Percentiles rank a stretch among this genome's conserved stretches.
These are phyloP conservation scores for Pleurotus eryngii DNA, from an alignment of 768 basidiomycete species.

Conservation along the genomic window DNA sequence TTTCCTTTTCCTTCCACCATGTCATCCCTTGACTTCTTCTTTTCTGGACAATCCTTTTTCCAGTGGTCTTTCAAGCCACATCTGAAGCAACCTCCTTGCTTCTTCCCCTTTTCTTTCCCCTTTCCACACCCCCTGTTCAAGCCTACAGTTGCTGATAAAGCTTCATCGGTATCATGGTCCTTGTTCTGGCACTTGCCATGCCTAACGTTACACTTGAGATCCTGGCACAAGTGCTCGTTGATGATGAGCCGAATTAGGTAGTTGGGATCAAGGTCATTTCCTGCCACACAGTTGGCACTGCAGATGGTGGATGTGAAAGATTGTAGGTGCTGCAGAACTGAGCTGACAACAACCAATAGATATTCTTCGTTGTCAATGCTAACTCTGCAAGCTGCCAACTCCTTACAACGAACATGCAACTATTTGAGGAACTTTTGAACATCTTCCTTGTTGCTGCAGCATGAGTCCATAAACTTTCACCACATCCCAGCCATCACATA, in stretches of 20 bases:
- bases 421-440: constrained; percentile 10
- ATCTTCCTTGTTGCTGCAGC: not conserved
- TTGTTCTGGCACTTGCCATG: not conserved
- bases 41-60: constrained; percentile 11
- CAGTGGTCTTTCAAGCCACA: constrained; percentile 25
- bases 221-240: not conserved
- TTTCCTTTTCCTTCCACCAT: not conserved
- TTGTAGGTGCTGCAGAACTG: not conserved
- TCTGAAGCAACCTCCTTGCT: constrained; percentile 18
- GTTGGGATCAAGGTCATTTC: no score
- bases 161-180: not conserved
- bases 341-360: constrained; percentile 5
- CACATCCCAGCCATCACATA: not conserved
- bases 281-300: no score
- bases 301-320: not conserved
- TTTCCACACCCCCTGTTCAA: not conserved
- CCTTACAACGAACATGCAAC: not conserved
- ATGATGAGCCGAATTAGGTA: not conserved
- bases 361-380: constrained; percentile 8
- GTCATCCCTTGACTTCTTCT: not conserved
- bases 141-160: not conserved
- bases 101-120: not conserved
- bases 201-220: no score
- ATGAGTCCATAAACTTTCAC: not conserved
- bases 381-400: not conserved